Evolutionary conservation across 441 rosid genomes (phyloP), one percentile per base, ranked within the genome.

Genomic region (Isatis lusitanica): DNA sequence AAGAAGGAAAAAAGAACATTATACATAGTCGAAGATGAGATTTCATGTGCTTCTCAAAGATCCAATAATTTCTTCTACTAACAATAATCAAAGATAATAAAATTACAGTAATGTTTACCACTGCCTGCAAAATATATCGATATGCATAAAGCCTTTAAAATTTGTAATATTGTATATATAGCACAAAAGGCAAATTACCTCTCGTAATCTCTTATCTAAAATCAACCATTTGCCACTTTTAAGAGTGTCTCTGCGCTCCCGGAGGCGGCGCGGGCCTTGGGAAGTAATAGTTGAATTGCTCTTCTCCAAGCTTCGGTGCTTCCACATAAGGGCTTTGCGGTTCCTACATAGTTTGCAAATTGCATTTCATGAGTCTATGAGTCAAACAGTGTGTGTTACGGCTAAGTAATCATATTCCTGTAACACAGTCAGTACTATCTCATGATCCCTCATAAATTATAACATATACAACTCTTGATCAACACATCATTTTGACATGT

Each of bases 201-300:
- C 24, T 68, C 64, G 31, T 24, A 28, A 1, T 6, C 76, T 31
- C 15, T 56, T 9, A 6, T 53, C 69, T 58, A 64, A 50, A 50
- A 71, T 74, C 74, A 64, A 40, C 71, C 70, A 55, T 64, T 68
- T 85, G 78, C 56, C 42, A 40, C 10, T 70, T 72, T 42, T 76
- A 81, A 73, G 90, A 73, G 43, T 75, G 86, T 84, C 85, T 89
- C 63, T 78, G 85, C 18, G 93, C 97, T 73, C 96, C 97, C 0
- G 94, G 94, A 33, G 97, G 98, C 4, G 96, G 87, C 2, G 88
- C 85, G 43, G 97, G 97, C 83, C 79, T 83, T 28, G 97, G 98
- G 74, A 94, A 88, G 83, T 74, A 70, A 30, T 17, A 16, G 74
- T 69, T 81, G 61, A 78, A 67, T 62, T 79, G 81, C 55, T 79